phyloP scores from a whole-genome alignment of 345 rosid genomes.

The Citrus mangshanensis region DNA sequence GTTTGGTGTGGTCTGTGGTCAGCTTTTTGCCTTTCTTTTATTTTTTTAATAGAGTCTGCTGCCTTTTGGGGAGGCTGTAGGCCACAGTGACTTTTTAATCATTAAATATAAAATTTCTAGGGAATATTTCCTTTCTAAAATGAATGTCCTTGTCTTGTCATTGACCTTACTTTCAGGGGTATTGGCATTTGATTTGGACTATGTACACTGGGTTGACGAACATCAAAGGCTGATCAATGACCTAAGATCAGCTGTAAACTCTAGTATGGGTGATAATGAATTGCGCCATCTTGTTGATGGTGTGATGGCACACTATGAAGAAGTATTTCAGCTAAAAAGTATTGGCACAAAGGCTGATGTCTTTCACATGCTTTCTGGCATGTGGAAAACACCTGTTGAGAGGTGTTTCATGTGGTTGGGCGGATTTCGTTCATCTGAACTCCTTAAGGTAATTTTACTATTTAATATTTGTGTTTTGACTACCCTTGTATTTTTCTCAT shows the following conservation, averaged over 20 bases:
- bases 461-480: not conserved
- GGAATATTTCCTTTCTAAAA: not conserved
- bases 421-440: constrained; percentile 87
- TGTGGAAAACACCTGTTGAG: constrained; percentile 97
- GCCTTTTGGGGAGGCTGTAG: not conserved
- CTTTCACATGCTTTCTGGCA: constrained; percentile 94
- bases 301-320: constrained; percentile 80
- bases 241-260: constrained; percentile 66
- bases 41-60: not conserved
- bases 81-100: not conserved
- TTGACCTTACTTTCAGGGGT: constrained; percentile 45
- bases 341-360: constrained; percentile 77
- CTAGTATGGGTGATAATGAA: constrained; percentile 61
- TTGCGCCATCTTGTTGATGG: constrained; percentile 65
- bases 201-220: constrained; percentile 85
- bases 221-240: constrained; percentile 73
- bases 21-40: not conserved
- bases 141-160: not conserved
- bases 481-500: not conserved
- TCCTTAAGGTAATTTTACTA: constrained; percentile 59
- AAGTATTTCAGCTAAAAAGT: constrained; percentile 67
- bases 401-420: constrained; percentile 98
- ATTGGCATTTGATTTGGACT: constrained; percentile 74
- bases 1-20: not conserved
- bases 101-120: not conserved